Evolutionary conservation across 805 yeast species (phyloP).

Genomic region (Spathaspora passalidarum): DNA sequence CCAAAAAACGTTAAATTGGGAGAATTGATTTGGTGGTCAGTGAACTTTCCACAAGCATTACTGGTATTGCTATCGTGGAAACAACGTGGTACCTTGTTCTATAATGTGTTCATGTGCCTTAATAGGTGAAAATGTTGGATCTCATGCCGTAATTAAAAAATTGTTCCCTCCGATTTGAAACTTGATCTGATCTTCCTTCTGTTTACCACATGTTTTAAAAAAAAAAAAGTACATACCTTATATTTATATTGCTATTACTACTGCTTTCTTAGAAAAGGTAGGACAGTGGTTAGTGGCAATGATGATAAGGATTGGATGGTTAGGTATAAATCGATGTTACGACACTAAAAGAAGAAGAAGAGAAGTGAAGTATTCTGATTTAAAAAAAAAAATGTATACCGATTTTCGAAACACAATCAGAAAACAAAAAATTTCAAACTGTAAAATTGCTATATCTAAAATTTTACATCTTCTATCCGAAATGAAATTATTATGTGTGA

Average conservation of each 20-base stretch:
- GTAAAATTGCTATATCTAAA: not conserved
- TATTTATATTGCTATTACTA: not conserved
- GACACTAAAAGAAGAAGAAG: not conserved
- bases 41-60: not conserved
- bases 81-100: too few relatives aligned
- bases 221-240: not conserved
- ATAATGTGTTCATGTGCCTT: too few relatives aligned
- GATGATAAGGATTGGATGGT: conserved; percentile 1
- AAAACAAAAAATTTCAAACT: not conserved
- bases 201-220: not conserved
- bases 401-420: not conserved
- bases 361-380: not conserved
- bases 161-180: not conserved
- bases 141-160: not conserved
- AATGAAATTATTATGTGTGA: not conserved
- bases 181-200: not conserved
- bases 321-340: not conserved
- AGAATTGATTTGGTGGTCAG: not conserved
- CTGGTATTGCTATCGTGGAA: not conserved
- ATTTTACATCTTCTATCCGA: not conserved
- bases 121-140: not conserved
- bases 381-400: not conserved
- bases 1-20: not conserved
- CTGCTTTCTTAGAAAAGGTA: conserved; percentile 1
- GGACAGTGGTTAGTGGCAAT: not conserved